Percentiles rank a stretch among this genome's conserved stretches.
Evolutionary conservation across 176 grass and related monocot genomes (phyloP).

Genomic region (Hyparrhenia diplandra): DNA sequence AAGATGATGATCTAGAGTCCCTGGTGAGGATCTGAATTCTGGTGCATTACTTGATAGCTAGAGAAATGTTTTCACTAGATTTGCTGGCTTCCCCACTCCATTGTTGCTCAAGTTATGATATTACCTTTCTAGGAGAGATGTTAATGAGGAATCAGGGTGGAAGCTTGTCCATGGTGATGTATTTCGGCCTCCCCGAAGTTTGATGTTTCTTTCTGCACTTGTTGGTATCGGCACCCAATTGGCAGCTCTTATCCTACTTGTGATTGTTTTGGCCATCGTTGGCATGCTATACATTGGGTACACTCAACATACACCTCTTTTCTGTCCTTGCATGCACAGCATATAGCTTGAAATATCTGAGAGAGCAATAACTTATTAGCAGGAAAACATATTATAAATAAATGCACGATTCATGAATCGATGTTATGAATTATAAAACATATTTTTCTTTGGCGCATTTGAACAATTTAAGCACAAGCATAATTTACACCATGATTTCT

Average conservation of each 20-base stretch:
- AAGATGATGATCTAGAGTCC: constrained; percentile 93
- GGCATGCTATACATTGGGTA: constrained; percentile 98
- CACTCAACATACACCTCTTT: constrained; percentile 1
- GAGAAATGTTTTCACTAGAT: background rate
- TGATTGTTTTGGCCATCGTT: constrained; percentile 90
- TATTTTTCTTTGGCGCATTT: background rate
- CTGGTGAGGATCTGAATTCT: constrained; percentile 46
- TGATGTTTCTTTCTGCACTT: constrained; percentile 82
- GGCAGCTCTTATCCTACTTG: constrained; percentile 86
- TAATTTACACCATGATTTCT: background rate
- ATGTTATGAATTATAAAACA: background rate
- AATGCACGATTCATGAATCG: background rate
- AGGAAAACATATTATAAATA: background rate
- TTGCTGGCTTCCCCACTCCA: background rate
- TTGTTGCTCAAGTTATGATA: constrained; percentile 11
- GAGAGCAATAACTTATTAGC: background rate
- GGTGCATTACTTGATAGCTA: constrained; percentile 7
- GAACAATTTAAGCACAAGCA: background rate
- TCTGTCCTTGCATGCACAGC: background rate
- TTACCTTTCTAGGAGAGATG: constrained; percentile 69
- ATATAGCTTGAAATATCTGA: constrained; percentile 2
- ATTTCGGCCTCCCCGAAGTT: constrained; percentile 75
- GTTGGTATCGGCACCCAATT: constrained; percentile 90
- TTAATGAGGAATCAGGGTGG: constrained; percentile 98
- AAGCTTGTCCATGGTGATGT: constrained; percentile 98